phyloP scores from a whole-genome alignment of 2,329 filamentous ascomycete genomes.

The Septoria linicola region DNA sequence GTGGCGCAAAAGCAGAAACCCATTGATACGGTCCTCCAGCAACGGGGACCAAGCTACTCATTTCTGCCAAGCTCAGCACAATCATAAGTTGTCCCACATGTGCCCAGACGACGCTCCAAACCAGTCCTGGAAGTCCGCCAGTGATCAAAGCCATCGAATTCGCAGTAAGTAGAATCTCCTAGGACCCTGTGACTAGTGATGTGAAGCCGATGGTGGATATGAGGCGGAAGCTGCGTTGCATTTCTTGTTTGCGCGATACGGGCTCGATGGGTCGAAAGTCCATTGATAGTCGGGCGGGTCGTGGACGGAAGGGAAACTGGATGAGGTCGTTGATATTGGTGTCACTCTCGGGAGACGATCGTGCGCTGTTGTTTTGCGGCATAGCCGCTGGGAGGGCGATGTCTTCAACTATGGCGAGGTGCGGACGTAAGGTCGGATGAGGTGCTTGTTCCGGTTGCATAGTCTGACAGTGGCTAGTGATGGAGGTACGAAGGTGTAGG shows the following conservation, averaged over 20 bases:
- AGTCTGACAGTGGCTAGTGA: background rate
- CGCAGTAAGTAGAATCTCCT: constrained; percentile 44
- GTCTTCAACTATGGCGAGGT: constrained; percentile 3
- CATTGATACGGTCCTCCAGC: constrained; percentile 34
- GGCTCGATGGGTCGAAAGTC: constrained; percentile 11
- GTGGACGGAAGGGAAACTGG: background rate
- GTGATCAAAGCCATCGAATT: constrained; percentile 30
- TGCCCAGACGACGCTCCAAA: constrained; percentile 34
- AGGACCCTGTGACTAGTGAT: constrained; percentile 53
- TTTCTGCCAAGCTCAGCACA: constrained; percentile 38
- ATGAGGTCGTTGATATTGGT: background rate
- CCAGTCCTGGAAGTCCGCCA: constrained; percentile 33
- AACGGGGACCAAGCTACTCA: constrained; percentile 36
- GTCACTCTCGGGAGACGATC: background rate
- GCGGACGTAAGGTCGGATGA: background rate
- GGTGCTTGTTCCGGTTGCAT: constrained; percentile 8
- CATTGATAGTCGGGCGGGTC: constrained; percentile 10
- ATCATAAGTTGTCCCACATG: constrained; percentile 36
- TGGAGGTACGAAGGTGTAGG: too few species aligned
- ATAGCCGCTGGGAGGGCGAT: background rate
- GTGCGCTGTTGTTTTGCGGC: background rate
- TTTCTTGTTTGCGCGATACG: constrained; percentile 22
- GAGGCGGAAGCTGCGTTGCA: constrained; percentile 29
- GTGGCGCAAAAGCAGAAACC: constrained; percentile 48
- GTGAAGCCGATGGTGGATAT: constrained; percentile 43